phyloP scores from a whole-genome alignment of 345 rosid species.

The Eucalyptus regnans region DNA sequence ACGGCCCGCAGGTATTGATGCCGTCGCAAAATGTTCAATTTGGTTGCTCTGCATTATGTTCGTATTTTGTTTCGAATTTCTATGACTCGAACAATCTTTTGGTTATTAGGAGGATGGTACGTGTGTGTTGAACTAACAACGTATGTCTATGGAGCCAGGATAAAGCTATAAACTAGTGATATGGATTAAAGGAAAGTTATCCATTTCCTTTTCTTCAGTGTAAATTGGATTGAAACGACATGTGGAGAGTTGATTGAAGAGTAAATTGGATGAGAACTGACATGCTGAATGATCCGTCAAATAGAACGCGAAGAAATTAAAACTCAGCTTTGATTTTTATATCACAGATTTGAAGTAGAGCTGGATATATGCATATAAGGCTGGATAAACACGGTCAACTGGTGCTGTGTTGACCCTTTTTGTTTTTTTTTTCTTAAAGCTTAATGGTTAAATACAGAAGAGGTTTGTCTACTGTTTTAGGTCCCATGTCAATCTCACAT shows the following conservation, averaged over 20 bases:
- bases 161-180: neutral
- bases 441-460: neutral
- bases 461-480: neutral
- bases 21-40: neutral
- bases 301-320: neutral
- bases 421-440: neutral
- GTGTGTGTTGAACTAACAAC: neutral
- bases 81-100: neutral
- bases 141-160: neutral
- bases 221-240: neutral
- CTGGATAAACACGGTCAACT: neutral
- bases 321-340: neutral
- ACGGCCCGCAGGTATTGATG: conserved; percentile 58
- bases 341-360: neutral
- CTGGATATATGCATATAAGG: neutral
- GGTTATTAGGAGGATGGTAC: neutral
- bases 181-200: neutral
- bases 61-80: neutral
- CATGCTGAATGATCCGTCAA: neutral
- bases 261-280: neutral
- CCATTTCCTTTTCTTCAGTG: neutral
- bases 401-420: neutral
- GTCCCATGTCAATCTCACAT: neutral
- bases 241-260: neutral
- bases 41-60: neutral